Evolutionary conservation across 106 monocot species (phyloP).

Genomic region (Ottelia alismoides): DNA sequence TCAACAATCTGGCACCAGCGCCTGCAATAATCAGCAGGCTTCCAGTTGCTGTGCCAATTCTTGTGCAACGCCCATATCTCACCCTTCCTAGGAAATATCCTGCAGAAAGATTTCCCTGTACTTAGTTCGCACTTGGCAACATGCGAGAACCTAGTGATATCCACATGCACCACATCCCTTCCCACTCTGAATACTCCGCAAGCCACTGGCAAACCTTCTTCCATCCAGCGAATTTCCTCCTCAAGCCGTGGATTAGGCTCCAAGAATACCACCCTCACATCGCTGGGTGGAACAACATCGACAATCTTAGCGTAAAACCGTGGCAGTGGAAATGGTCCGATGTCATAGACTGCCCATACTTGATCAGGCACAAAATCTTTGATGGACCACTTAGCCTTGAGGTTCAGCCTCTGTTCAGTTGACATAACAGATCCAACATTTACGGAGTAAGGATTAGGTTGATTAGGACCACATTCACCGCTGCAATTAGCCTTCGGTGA

Average conservation of each 20-base stretch:
- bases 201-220: conserved; percentile 19
- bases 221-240: conserved; percentile 26
- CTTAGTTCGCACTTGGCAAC: conserved; percentile 24
- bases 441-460: no score
- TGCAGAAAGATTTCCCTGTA: conserved; percentile 14
- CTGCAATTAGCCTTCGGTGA: no score
- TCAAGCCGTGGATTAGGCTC: conserved; percentile 25
- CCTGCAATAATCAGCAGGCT: conserved; percentile 1
- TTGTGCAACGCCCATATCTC: conserved; percentile 35
- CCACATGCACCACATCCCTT: conserved; percentile 1
- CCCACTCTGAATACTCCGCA: conserved; percentile 28
- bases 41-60: conserved; percentile 17
- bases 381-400: conserved; percentile 7
- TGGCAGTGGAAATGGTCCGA: conserved; percentile 22
- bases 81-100: conserved; percentile 35
- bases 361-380: conserved; percentile 21
- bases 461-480: no score
- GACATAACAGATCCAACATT: no score
- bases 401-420: no score
- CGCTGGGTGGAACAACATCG: conserved; percentile 10
- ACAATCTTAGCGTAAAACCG: conserved; percentile 17
- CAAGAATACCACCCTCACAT: conserved; percentile 12
- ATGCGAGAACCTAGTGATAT: conserved; percentile 29
- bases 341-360: conserved; percentile 33
- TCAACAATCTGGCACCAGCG: conserved; percentile 25